Evolutionary conservation across 2,329 filamentous ascomycete species (phyloP), one percentile per base, ranked within the genome.

Genomic region (Penicillium sp.): DNA sequence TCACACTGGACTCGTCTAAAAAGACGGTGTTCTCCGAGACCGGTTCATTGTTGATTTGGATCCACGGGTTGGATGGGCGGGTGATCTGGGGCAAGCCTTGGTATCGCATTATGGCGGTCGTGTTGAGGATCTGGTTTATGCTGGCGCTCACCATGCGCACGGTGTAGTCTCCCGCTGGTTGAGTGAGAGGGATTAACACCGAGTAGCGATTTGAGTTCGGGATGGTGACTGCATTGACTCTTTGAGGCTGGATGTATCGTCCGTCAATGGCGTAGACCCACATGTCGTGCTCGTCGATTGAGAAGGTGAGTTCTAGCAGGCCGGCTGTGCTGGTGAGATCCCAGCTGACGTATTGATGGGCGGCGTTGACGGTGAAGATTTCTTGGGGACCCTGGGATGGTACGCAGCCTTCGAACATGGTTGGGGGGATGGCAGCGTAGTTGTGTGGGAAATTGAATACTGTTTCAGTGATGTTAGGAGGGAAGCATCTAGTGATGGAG

Each of bases 71-170:
- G 0, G 77, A 76, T 4, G 60, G 49, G 2, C 55, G 53, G 9
- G 57, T 57, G 2, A 61, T 52, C 33, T 61, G 50, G 1, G 60
- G 39, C 9, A 59, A 50, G 23, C 68, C 66, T 29, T 68, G 58
- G 60, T 81, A 81, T 0, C 75, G 73, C 39, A 88, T 70, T 9
- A 78, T 73, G 1, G 81, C 84, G 19, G 79, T 77, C 1, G 81
- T 84, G 15, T 78, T 77, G 31, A 88, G 76, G 53, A 86, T 77
- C 66, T 88, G 86, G 12, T 81, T 78, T 2, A 77, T 69, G 31
- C 74, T 76, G 15, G 74, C 72, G 17, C 81, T 79, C 27, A 81
- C 79, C 41, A 82, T 74, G 3, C 86, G 83, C 33, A 87, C 80
- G 7, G 79, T 79, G 68, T 83, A 87, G 57, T 81, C 72, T 0